A percentile compares a stretch with the other conserved stretches of the same genome.
Evolutionary conservation across 306 rosid genomes (phyloP).

Genomic region (Rosa multiflora): DNA sequence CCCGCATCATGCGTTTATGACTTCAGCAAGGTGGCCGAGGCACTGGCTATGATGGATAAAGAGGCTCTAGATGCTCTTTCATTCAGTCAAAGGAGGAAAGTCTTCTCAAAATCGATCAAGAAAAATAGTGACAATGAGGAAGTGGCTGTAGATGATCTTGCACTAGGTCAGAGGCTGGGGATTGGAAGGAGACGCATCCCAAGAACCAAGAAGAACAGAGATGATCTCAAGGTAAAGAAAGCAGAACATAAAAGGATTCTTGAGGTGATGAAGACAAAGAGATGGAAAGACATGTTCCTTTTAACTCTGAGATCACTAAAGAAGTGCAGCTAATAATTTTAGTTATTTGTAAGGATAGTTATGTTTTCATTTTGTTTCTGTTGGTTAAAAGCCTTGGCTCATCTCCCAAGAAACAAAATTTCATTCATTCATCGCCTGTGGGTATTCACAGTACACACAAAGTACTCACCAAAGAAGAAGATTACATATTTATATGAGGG

Average conservation of each 20-base stretch:
- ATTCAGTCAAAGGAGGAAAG: background rate
- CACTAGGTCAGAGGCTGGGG: conserved; percentile 1
- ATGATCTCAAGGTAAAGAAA: conserved; percentile 14
- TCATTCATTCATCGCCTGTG: background rate
- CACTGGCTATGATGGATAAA: background rate
- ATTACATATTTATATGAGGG: background rate
- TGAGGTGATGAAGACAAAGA: background rate
- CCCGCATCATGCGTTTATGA: background rate
- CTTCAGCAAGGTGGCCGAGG: conserved; percentile 10
- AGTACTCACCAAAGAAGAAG: background rate
- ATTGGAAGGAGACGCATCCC: background rate
- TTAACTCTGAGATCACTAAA: background rate
- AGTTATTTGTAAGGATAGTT: background rate
- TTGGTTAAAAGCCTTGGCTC: background rate
- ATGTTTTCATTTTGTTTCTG: background rate
- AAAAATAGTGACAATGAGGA: background rate
- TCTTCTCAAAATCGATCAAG: background rate
- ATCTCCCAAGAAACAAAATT: background rate
- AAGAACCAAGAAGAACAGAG: background rate
- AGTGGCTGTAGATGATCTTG: background rate
- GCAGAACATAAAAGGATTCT: background rate
- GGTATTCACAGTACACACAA: background rate
- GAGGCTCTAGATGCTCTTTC: background rate
- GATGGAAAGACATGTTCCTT: background rate
- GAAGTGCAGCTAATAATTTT: background rate